Evolutionary conservation across 2,329 filamentous ascomycete species (phyloP), one percentile per base, ranked within the genome.

Genomic region (Clonostachys byssicola): DNA sequence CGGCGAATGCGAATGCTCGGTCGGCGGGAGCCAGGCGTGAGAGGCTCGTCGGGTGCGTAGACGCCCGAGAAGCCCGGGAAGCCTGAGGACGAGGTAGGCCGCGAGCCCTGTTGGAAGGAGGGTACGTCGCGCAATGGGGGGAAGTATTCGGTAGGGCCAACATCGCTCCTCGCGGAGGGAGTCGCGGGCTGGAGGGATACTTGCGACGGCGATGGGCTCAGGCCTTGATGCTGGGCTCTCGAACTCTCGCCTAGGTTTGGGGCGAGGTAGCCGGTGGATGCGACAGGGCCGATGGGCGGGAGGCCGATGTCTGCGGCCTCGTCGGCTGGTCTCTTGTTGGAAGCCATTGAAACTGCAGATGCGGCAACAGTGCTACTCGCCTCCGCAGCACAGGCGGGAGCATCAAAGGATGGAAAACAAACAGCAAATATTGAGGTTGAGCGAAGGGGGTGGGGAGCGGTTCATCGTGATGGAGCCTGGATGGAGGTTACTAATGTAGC

Each of bases 1-100:
- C 46, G 41, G 12, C 46, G 41, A n/a, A 47, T 43, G 17, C 46
- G 46, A 35, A 47, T 47, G 56, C 47, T 54, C 55, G 49, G 49
- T 56, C 73, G 68, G 38, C 80, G 44, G 1, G 33, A 23, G 14
- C n/a, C n/a, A 40, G 17, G n/a, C n/a, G n/a, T 40, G 12, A 3
- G 38, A 42, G 40, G 40, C n/a, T 14, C n/a, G 20, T 14, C 12
- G 13, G 34, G 4, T 12, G 10, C 8, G 36, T 41, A 30, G 30
- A 17, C 35, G 18, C 45, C 39, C 23, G 30, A 16, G 14, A 41
- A 35, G 35, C 14, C 9, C n/a, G 42, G 41, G 6, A 39, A 45
- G n/a, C 36, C 47, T 16, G 36, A 40, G 38, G 42, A 35, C 10
- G 20, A 14, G 30, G 47, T 30, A 14, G 30, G 42, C 16, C 30